Base-by-base conservation (phyloP, 2,329 filamentous ascomycete genomes). In the Cercospora brassicicola region DNA sequence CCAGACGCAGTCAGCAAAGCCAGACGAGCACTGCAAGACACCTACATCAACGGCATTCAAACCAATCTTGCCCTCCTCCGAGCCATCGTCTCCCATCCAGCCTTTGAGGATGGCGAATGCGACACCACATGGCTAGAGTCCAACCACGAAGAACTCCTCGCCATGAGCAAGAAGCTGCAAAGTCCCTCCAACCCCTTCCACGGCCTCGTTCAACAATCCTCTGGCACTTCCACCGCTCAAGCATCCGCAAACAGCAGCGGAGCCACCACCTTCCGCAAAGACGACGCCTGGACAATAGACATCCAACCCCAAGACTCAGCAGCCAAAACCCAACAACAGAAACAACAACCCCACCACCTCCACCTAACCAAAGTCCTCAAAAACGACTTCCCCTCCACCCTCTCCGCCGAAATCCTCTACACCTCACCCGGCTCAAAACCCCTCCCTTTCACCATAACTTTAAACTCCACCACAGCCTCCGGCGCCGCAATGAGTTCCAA, bases 41-140 rank as follows among this genome's bases (percentile, higher is more conserved):
- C 85, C 0, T 77, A 75, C 2, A 82, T 90, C n/a, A 75, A 73
- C 0, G 88, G 88, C 1, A 80, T 90, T 4, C 85, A 85, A 71
- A 89, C 88, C 0, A 89, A 88, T 67, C 71, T 89, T 15, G 78
- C 81, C 59, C 76, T 89, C 1, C 79, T 90, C 0, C 79, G 82
- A 45, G 86, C 83, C 0, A 86, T 89, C 15, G 77, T 88, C 4
- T 77, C 78, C 0, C 84, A 86, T 70, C 71, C 77, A 1, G 82
- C 84, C 51, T 89, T 90, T 70, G 64, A 79, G 0, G 68, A 75
- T 0, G 83, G 85, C 8, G 69, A 69, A 1, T 84, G 84, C 66
- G 84, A 88, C 70, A 89, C 86, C 0, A 82, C 83, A 71, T 89
- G 88, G 88, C 79, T 90, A 1, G 85, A 87, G 74, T 70, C 73